These are phyloP conservation scores for Aspergillus biplanus DNA, from an alignment of 495 filamentous ascomycete genomes.

Conservation along the genomic window DNA sequence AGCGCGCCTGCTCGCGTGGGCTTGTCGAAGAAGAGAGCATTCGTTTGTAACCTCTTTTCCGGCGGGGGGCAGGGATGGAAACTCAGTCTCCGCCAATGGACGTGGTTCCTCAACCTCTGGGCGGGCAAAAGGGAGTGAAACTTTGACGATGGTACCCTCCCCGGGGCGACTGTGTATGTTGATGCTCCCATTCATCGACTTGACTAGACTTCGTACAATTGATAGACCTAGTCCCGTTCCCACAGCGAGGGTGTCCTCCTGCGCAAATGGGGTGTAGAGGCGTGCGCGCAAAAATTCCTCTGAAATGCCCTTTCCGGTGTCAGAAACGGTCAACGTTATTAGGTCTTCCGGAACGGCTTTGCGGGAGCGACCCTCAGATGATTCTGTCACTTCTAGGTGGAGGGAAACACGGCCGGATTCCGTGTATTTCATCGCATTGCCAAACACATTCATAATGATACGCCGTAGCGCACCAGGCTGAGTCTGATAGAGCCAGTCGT, in stretches of 20 bases:
- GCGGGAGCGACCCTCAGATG: slow-evolving; percentile 37
- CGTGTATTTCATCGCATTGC: slow-evolving; percentile 84
- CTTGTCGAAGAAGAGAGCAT: slow-evolving; percentile 34
- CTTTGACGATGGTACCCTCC: slow-evolving; percentile 55
- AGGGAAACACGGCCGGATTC: slow-evolving; percentile 67
- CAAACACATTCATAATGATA: slow-evolving; percentile 80
- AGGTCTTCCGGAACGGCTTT: slow-evolving; percentile 41
- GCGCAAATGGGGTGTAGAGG: slow-evolving; percentile 74
- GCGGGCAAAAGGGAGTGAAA: slow-evolving; percentile 48
- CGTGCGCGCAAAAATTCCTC: slow-evolving; percentile 71
- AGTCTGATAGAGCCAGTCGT: slow-evolving; percentile 64
- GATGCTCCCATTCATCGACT: slow-evolving; percentile 56
- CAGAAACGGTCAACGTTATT: slow-evolving; percentile 58
- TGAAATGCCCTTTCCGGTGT: slow-evolving; percentile 75
- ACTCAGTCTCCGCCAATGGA: not conserved
- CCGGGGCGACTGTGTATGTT: slow-evolving; percentile 53
- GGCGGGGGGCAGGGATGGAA: slow-evolving; percentile 19
- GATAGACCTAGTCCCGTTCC: slow-evolving; percentile 58
- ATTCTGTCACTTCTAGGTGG: slow-evolving; percentile 52
- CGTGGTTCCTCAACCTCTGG: slow-evolving; percentile 27
- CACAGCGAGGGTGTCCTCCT: slow-evolving; percentile 66
- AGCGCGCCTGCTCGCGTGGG: slow-evolving; percentile 29
- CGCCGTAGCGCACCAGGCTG: slow-evolving; percentile 75
- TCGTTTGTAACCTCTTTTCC: slow-evolving; percentile 32
- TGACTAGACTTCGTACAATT: slow-evolving; percentile 59